These are phyloP conservation scores for Blastobotrys arbuscula DNA, from an alignment of 1,139 yeast species.

Conservation along the genomic window DNA sequence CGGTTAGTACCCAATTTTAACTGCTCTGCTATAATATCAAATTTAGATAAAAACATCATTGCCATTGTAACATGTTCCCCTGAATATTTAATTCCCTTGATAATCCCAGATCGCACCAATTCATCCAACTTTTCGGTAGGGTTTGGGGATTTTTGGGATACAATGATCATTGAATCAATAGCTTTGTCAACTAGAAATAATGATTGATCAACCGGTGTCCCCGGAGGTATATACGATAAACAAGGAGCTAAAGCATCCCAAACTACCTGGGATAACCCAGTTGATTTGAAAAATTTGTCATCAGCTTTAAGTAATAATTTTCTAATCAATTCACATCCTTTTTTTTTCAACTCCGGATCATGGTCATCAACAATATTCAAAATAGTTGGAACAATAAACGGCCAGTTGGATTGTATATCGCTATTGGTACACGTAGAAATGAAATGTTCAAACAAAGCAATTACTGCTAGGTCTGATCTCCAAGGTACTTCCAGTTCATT, in stretches of 20 bases:
- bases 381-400: conserved; percentile 44
- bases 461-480: conserved; percentile 31
- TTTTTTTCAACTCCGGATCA: conserved; percentile 41
- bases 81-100: conserved; percentile 26
- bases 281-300: conserved; percentile 28
- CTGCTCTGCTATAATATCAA: conserved; percentile 13
- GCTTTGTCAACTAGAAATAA: conserved; percentile 13
- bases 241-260: conserved; percentile 34
- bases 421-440: conserved; percentile 24
- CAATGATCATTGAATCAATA: conserved; percentile 16
- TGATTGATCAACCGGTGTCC: conserved; percentile 14
- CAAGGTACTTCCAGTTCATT: conserved; percentile 26
- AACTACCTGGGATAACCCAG: conserved; percentile 44
- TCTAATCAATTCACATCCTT: conserved; percentile 39
- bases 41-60: conserved; percentile 16
- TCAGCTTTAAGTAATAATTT: conserved; percentile 28
- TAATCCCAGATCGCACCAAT: conserved; percentile 27
- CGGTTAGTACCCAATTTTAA: conserved; percentile 21
- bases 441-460: conserved; percentile 34
- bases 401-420: conserved; percentile 37
- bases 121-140: conserved; percentile 20
- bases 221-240: conserved; percentile 25
- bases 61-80: conserved; percentile 23
- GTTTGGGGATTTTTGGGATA: conserved; percentile 20
- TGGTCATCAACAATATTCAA: conserved; percentile 49